Conservation (phyloP, 805 yeast genomes). For the Candida cerambycidarum region DNA sequence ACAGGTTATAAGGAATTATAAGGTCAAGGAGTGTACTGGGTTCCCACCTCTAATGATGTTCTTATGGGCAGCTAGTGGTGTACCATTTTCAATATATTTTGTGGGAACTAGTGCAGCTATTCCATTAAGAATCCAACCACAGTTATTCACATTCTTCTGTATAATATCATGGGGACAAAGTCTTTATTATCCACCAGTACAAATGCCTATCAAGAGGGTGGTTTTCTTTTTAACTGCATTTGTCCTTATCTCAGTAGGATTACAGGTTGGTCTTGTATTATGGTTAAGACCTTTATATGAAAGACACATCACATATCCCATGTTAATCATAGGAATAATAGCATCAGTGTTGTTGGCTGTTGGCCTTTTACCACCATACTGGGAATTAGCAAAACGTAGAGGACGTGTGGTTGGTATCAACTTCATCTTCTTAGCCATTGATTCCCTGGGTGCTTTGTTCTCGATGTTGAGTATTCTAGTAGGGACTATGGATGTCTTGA, state of each 20-base stretch:
- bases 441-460: slow-evolving; percentile 76
- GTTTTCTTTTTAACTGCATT: slow-evolving; percentile 34
- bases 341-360: slow-evolving; percentile 74
- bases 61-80: slow-evolving; percentile 72
- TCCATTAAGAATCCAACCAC: slow-evolving; percentile 86
- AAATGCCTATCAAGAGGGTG: slow-evolving; percentile 35
- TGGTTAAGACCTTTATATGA: slow-evolving; percentile 61
- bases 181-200: slow-evolving; percentile 69
- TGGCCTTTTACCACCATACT: slow-evolving; percentile 88
- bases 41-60: slow-evolving; percentile 87
- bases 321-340: slow-evolving; percentile 72
- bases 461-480: slow-evolving; percentile 60
- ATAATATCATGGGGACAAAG: slow-evolving; percentile 62
- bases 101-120: slow-evolving; percentile 66
- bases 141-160: slow-evolving; percentile 71
- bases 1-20: slow-evolving; percentile 73
- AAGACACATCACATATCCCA: slow-evolving; percentile 68
- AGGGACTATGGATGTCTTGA: slow-evolving; percentile 72
- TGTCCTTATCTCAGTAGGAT: slow-evolving; percentile 48
- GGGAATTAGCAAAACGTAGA: slow-evolving; percentile 72
- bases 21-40: slow-evolving; percentile 78
- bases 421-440: slow-evolving; percentile 72
- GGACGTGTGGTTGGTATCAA: slow-evolving; percentile 91
- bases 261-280: slow-evolving; percentile 69
- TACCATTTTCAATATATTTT: slow-evolving; percentile 87